Base-by-base conservation (phyloP, 2,329 filamentous ascomycete species). In the Aspergillus awamori region DNA sequence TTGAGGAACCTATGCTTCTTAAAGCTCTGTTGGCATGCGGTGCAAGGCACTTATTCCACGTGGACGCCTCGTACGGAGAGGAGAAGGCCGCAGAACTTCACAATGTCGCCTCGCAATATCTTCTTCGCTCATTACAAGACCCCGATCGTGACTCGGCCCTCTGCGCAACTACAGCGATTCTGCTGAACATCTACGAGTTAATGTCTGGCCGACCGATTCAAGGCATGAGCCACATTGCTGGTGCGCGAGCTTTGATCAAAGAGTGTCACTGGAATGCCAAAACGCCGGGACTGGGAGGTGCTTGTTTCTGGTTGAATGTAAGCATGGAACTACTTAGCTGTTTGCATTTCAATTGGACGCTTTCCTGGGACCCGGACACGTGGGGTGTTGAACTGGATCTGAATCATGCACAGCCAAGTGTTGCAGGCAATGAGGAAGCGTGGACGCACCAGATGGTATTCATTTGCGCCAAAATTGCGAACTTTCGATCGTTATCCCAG, bases 291-390 rank as follows among this genome's bases (percentile, higher is more conserved):
- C 86, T 97, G 20, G 93, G 92, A 0, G 86, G 88, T 0, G 92
- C 93, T 1, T 97, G 93, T 75, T 97, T 97, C 78, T 97, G 94
- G 93, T 82, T 97, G 39, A 97, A 96, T 69, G 88, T 96, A 15
- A 90, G 89, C 15, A 90, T 97, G 84, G 94, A 98, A 74, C 82
- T 97, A n/a, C 81, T 97, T 28, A 92, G 87, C 65, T 97, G 93
- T 74, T 81, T 97, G 15, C 89, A 92, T 66, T 92, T 92, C 76
- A 93, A 94, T 73, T 96, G 91, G 90, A 86, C 88, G 66, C 87
- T 92, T 11, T 88, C 91, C 0, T 97, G 93, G 92, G 88, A 96
- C 57, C 93, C 93, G 0, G 92, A 97, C 68, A 87, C 91, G 10
- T 97, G 94, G 93, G 91, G 90, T 1, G 82, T 97, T 17, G 89